phyloP scores from a whole-genome alignment of 495 filamentous ascomycete genomes.

The Talaromyces wortmannii region DNA sequence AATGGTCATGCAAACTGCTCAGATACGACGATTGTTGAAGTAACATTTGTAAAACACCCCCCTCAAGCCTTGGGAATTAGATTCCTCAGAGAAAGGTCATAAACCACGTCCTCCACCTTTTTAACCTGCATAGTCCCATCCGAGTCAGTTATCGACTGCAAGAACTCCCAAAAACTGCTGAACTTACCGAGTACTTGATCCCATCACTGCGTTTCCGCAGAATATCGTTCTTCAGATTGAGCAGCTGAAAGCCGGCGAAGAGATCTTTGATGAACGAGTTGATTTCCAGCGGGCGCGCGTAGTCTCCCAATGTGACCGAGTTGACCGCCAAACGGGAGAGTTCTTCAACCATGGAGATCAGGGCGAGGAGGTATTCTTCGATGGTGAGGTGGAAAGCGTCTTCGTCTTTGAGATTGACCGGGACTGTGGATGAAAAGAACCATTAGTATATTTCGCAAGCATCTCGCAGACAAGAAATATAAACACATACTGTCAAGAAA shows the following conservation, averaged over 20 bases:
- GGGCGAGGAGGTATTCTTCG: slow-evolving; percentile 88
- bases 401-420: slow-evolving; percentile 82
- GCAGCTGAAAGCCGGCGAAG: slow-evolving; percentile 89
- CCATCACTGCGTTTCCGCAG: slow-evolving; percentile 82
- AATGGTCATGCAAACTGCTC: not conserved
- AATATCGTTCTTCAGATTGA: slow-evolving; percentile 94
- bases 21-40: not conserved
- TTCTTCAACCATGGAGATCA: slow-evolving; percentile 85
- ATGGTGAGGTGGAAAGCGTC: slow-evolving; percentile 94
- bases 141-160: not conserved
- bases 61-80: slow-evolving; percentile 51
- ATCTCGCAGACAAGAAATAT: not conserved
- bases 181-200: slow-evolving; percentile 82
- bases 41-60: not conserved
- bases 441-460: not conserved
- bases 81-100: slow-evolving; percentile 84
- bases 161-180: too few species aligned
- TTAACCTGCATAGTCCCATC: slow-evolving; percentile 52
- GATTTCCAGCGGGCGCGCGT: slow-evolving; percentile 73
- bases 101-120: slow-evolving; percentile 97
- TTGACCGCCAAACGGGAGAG: slow-evolving; percentile 91
- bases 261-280: slow-evolving; percentile 91
- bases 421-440: slow-evolving; percentile 50
- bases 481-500: slow-evolving; percentile 58
- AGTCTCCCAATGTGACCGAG: slow-evolving; percentile 89